Evolutionary conservation across 2,329 filamentous ascomycete genomes (phyloP).

Genomic region (Botrytis elliptica): DNA sequence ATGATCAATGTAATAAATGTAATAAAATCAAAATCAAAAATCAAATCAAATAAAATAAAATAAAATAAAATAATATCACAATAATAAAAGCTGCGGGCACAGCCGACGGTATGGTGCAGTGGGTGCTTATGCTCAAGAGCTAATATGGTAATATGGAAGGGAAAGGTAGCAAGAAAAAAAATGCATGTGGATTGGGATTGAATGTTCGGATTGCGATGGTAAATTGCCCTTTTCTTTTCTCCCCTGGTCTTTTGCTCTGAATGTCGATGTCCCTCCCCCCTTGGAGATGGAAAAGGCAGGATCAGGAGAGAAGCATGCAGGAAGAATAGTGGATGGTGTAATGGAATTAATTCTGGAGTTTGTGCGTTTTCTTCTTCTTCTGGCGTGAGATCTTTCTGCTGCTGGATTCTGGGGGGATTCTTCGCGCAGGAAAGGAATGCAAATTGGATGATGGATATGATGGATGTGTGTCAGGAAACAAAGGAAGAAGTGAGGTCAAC

Average conservation of each 20-base stretch:
- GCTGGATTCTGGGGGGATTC: not conserved
- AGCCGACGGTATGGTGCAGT: not conserved
- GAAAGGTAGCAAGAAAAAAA: not conserved
- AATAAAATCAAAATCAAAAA: not conserved
- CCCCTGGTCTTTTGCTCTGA: not conserved
- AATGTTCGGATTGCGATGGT: not conserved
- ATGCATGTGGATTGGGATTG: not conserved
- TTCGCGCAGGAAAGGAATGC: not conserved
- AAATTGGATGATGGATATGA: not conserved
- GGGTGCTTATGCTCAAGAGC: not conserved
- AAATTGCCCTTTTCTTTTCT: not conserved
- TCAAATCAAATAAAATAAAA: too few relatives aligned
- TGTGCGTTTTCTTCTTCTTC: not conserved
- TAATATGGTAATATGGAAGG: not conserved
- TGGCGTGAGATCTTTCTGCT: not conserved
- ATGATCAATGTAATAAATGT: too few relatives aligned
- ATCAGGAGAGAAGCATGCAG: too few relatives aligned
- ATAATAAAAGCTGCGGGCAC: not conserved
- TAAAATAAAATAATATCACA: too few relatives aligned
- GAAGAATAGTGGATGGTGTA: not conserved
- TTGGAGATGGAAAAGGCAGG: not conserved
- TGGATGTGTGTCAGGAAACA: not conserved
- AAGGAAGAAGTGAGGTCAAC: not conserved
- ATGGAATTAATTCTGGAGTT: not conserved
- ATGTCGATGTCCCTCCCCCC: not conserved